phyloP scores from a whole-genome alignment of 192 early-diverging fungal species.

The Coemansia sp. region DNA sequence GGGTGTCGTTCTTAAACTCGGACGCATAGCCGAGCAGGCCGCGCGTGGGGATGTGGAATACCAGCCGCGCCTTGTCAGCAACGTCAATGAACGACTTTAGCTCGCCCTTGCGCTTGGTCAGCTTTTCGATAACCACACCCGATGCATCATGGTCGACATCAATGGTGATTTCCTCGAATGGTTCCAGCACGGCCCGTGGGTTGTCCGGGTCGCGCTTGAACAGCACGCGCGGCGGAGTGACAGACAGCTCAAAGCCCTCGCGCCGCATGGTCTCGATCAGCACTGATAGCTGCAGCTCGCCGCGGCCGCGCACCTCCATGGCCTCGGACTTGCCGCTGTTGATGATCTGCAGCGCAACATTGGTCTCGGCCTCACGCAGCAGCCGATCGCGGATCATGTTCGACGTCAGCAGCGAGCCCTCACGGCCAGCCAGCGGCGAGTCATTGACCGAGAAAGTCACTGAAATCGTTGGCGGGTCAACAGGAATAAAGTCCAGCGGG shows the following conservation, averaged over 20 bases:
- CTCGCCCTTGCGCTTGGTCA: conserved; percentile 77
- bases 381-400: conserved; percentile 74
- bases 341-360: conserved; percentile 72
- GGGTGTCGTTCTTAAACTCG: conserved; percentile 87
- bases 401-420: conserved; percentile 71
- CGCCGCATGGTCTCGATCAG: conserved; percentile 87
- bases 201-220: conserved; percentile 61
- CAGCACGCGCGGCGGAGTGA: conserved; percentile 78
- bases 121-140: conserved; percentile 78
- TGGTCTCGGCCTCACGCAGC: conserved; percentile 72
- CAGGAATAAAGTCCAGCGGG: conserved; percentile 69
- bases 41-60: conserved; percentile 78
- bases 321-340: conserved; percentile 64
- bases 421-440: conserved; percentile 77
- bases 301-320: conserved; percentile 80
- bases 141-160: conserved; percentile 69
- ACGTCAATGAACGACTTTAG: conserved; percentile 67
- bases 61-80: conserved; percentile 68
- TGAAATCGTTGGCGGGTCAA: conserved; percentile 81
- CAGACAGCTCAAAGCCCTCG: conserved; percentile 81
- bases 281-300: conserved; percentile 84
- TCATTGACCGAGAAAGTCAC: conserved; percentile 85
- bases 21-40: conserved; percentile 79
- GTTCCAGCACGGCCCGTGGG: conserved; percentile 59
- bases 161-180: conserved; percentile 80